Evolutionary conservation across 768 basidiomycete genomes (phyloP), one percentile per base, ranked within the genome.

Genomic region (Lanmaoa rubissima): DNA sequence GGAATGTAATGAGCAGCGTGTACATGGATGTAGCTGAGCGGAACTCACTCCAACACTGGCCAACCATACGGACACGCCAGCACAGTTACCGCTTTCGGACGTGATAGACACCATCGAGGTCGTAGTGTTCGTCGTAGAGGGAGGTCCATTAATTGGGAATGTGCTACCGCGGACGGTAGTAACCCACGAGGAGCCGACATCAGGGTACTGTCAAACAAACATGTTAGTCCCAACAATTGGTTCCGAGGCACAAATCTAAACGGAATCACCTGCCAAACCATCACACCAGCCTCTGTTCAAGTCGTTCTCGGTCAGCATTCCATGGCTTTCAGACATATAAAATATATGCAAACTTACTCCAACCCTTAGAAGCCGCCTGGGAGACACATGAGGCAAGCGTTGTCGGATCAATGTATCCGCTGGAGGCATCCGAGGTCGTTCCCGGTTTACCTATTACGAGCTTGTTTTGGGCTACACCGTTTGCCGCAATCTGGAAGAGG

Each of bases 401-500:
- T 10, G 76, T 70, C 1, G 85, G 73, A 39, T 73, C 74, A 68
- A 92, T 86, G 56, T 75, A 82, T 5, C 78, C 84, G 59, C 81
- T 87, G 58, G 58, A 78, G 3, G 86, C 84, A 51, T 84, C 82
- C 9, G 72, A 62, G 8, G 60, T 59, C 0, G 76, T 53, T 2
- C 82, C 84, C 1, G 88, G 88, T 70, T 92, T 92, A 5, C 88
- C 88, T 63, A 92, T 87, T 58, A 90, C 82, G 48, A 90, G 75
- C 71, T 92, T 90, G 67, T 79, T 69, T 44, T 83, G 64, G 3
- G 77, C 67, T 10, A 90, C 80, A 21, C 86, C 86, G 55, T 72
- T 80, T 2, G 77, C 76, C 19, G 73, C 70, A 51, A 82, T 80
- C 60, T 82, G 73, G 67, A 82, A 79, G 35, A 83, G 65, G 0